Base-by-base conservation (phyloP, 2,329 filamentous ascomycete genomes). In the Leptoxyphium fumago region DNA sequence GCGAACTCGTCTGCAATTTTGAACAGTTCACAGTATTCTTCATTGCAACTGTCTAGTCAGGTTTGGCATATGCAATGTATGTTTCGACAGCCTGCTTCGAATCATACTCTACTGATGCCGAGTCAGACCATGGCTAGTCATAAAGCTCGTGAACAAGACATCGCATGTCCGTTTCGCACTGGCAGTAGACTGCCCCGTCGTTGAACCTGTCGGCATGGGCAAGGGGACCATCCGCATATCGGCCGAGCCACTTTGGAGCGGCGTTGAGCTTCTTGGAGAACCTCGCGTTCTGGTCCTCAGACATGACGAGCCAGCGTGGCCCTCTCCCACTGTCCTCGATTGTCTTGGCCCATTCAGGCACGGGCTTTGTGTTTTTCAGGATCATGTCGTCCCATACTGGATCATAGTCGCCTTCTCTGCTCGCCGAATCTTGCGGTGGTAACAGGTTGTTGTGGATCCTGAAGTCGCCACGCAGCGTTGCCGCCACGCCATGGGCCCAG, bases 401-500 rank as follows among this genome's bases (percentile, higher is more conserved):
- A 13, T 15, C 32, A 9, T 13, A 13, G 15, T 36, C 32, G 32
- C 32, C 32, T 15, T 36, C 3, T 36, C 15, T 13, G 32, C 15
- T 13, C 15, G 11, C 13, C 13, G 11, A 13, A 15, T 36, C 32
- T 9, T 36, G 32, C 11, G 32, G 32, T 9, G 46, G 43, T 15
- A 48, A 36, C 10, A 50, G 42, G 15, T 50, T 41, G 17, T 51
- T 46, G 34, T 51, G 45, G 18, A 51, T 48, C 2, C 44, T 43
- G 38, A 57, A 56, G 36, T 58, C 57, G n/a, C 55, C 57, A 21
- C 48, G 50, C 10, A 60, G 46, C 7, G 51, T 52, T 6, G 55
- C 52, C 3, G 56, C 52, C 10, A 60, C 50, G n/a, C 57, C 57
- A 26, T 53, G 46, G 6, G 56, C 57, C 57, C 57, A 59, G 10